These are phyloP conservation scores for Fusarium circinatum DNA, from an alignment of 2,329 filamentous ascomycete genomes.

Conservation along the genomic window DNA sequence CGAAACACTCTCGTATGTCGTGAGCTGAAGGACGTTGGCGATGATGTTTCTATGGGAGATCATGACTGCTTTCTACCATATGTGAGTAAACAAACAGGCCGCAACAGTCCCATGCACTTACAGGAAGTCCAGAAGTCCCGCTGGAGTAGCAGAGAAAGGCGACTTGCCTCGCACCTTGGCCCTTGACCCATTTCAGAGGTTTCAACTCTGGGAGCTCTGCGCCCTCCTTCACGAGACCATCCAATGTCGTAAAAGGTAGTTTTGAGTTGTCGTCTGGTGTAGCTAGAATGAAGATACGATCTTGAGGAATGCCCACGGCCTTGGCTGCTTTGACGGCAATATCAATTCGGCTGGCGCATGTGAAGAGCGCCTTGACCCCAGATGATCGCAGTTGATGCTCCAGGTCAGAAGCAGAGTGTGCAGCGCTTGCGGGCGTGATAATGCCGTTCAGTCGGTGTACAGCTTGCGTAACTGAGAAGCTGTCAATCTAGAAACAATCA, in stretches of 20 bases:
- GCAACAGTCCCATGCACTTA: background rate
- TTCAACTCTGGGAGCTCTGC: fast-evolving
- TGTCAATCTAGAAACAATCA: background rate
- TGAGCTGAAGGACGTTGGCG: background rate
- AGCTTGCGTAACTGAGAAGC: background rate
- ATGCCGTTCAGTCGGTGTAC: background rate
- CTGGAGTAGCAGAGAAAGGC: background rate
- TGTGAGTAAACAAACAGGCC: background rate
- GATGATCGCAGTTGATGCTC: background rate
- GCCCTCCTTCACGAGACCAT: background rate
- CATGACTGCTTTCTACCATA: background rate
- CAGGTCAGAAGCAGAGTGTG: background rate
- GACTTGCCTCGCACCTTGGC: background rate
- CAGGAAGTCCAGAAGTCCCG: background rate
- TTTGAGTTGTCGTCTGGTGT: background rate
- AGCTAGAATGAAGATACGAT: background rate
- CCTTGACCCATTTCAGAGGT: background rate
- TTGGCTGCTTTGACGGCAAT: background rate
- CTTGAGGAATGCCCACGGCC: background rate
- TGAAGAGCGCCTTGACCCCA: background rate
- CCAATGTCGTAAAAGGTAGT: background rate
- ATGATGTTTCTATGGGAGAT: background rate
- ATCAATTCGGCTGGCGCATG: background rate
- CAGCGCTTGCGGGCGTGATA: background rate
- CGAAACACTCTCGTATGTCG: fast-evolving